Percentiles rank a stretch among this genome's conserved stretches.
Conservation (phyloP, 2,329 filamentous ascomycete species). For the Talaromyces sp. region DNA sequence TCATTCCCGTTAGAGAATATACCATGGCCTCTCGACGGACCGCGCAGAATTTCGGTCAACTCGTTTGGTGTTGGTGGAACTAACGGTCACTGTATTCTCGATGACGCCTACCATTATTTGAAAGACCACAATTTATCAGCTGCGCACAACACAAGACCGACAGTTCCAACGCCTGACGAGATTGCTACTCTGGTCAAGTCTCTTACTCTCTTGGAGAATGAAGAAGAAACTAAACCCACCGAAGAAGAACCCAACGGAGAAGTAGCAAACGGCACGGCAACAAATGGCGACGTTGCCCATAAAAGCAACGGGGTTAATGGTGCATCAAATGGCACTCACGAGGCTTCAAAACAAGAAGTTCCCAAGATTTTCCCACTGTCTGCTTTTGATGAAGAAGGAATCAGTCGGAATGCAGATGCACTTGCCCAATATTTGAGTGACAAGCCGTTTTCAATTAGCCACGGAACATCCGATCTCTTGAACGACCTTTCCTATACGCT, state of each 20-base stretch:
- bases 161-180: conserved; percentile 4
- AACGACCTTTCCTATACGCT: conserved; percentile 21
- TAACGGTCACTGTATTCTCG: conserved; percentile 11
- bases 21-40: conserved; percentile 22
- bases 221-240: not conserved
- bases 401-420: conserved; percentile 13
- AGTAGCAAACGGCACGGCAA: not conserved
- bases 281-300: not conserved
- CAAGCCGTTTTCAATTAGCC: not conserved
- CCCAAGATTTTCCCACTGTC: conserved; percentile 5
- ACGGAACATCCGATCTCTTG: conserved; percentile 11
- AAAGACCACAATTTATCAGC: not conserved
- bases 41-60: conserved; percentile 20
- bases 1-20: conserved; percentile 23
- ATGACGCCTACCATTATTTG: conserved; percentile 10
- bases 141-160: conserved; percentile 3
- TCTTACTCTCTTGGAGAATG: not conserved
- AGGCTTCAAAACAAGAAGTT: not conserved
- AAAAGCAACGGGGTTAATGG: not conserved
- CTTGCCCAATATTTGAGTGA: conserved; percentile 14
- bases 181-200: not conserved
- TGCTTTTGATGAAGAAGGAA: conserved; percentile 11
- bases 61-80: conserved; percentile 23
- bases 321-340: not conserved
- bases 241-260: not conserved